Evolutionary conservation across 2,329 filamentous ascomycete species (phyloP).

Genomic region (Rutstroemia sp.): DNA sequence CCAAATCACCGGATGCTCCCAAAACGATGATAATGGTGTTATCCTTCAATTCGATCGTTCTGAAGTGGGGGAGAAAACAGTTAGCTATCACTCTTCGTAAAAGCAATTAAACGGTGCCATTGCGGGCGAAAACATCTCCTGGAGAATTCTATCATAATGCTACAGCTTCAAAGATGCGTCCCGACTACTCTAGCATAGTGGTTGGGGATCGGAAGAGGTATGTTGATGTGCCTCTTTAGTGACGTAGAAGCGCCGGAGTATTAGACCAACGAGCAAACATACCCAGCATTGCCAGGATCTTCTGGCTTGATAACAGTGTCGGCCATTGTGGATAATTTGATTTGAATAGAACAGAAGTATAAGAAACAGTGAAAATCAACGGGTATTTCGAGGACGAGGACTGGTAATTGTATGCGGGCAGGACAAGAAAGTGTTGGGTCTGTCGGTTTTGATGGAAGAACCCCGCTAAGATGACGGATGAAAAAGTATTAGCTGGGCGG

Average conservation of each 20-base stretch:
- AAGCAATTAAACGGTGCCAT: neutral
- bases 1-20: constrained; percentile 92
- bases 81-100: constrained; percentile 31
- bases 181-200: neutral
- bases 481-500: neutral
- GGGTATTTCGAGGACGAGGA: neutral
- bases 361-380: neutral
- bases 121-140: neutral
- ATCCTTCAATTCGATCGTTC: constrained; percentile 91
- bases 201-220: constrained; percentile 11
- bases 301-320: constrained; percentile 43
- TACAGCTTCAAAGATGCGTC: constrained; percentile 11
- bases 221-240: constrained; percentile 13
- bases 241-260: constrained; percentile 22
- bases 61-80: constrained; percentile 33
- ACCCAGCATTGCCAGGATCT: constrained; percentile 44
- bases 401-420: neutral
- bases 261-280: constrained; percentile 28
- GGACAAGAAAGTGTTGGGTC: neutral
- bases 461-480: neutral
- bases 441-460: neutral
- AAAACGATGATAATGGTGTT: constrained; percentile 96
- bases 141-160: neutral
- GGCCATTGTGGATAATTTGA: constrained; percentile 33
- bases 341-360: neutral